phyloP scores from a whole-genome alignment of 169 alveolate species.

The Plasmodium ovale region DNA sequence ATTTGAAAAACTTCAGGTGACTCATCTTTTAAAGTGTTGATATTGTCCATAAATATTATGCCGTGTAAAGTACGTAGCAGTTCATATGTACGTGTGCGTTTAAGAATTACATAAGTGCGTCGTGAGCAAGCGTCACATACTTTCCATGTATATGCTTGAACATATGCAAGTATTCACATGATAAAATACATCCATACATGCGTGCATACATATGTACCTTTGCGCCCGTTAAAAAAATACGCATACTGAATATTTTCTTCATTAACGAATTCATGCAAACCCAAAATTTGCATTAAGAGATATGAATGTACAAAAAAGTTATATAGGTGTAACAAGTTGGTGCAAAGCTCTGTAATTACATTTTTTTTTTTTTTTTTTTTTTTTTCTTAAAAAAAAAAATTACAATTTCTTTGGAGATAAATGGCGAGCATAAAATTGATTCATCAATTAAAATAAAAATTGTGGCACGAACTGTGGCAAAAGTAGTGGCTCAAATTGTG shows the following conservation, averaged over 20 bases:
- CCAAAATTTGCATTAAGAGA: too few relatives aligned
- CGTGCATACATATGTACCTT: too few relatives aligned
- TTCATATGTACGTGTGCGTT: constrained; percentile 3
- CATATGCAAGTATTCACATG: too few relatives aligned
- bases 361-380: neutral
- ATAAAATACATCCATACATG: too few relatives aligned
- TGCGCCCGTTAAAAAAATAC: too few relatives aligned
- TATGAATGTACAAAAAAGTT: neutral
- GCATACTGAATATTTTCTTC: too few relatives aligned
- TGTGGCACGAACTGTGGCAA: too few relatives aligned
- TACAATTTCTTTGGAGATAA: neutral
- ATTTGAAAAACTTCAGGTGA: constrained; percentile 43
- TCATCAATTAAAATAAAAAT: neutral
- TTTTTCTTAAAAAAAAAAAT: neutral
- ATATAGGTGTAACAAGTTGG: neutral
- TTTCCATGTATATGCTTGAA: too few relatives aligned
- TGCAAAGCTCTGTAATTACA: neutral
- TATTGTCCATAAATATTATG: too few relatives aligned
- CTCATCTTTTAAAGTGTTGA: constrained; percentile 10
- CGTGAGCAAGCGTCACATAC: too few relatives aligned
- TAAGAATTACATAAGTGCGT: neutral
- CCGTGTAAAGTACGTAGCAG: neutral
- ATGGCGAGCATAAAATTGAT: neutral
- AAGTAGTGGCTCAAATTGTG: too few relatives aligned
- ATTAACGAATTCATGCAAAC: too few relatives aligned